Base-by-base conservation (phyloP, 2,329 filamentous ascomycete genomes). In the Macrophomina phaseolina region DNA sequence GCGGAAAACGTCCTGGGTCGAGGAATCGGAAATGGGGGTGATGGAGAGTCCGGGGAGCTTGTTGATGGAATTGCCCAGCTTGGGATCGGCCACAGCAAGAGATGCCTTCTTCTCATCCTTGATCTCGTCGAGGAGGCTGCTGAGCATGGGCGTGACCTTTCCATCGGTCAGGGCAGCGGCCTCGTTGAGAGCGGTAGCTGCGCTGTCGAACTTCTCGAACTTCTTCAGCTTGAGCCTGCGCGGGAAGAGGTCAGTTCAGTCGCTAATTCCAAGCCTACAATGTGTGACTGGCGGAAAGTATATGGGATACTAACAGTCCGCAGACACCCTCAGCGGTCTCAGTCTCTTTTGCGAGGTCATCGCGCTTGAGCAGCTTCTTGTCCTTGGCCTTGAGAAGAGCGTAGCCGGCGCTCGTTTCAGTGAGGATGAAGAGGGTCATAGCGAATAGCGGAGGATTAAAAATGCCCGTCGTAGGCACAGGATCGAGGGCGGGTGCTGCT, bases 21-120 rank as follows among this genome's bases (percentile, higher is more conserved):
- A 85, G 7, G 91, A 91, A 78, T 97, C 92, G 75, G 91, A 91
- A 71, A 97, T 87, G 69, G 92, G 88, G 70, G 91, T 90, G 77
- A 98, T 90, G 73, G 92, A 92, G 70, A 98, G 87, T 62, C 92
- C 88, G 64, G 95, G 93, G 60, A 99, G 86, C 82, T 97, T 95
- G 78, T 92, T 91, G 82, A 99, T 97, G 68, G 95, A 89, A 76
- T 90, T 92, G 73, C 92, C 88, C 71, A 99, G 88, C 82, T 97
- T 97, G 68, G 92, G 90, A 78, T 99, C 95, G 71, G 93, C 93
- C 70, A 99, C 94, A 67, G 93, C 94, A 71, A 99, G 86, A 23
- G 94, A 96, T 49, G 92, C 90, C 84, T 99, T 98, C 85, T 97
- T 97, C 87, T 99, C 95, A 78, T 96, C 91, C 84, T 97, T 97